Conservation (phyloP, 306 rosid genomes). For the Pyrus pyrifolia region DNA sequence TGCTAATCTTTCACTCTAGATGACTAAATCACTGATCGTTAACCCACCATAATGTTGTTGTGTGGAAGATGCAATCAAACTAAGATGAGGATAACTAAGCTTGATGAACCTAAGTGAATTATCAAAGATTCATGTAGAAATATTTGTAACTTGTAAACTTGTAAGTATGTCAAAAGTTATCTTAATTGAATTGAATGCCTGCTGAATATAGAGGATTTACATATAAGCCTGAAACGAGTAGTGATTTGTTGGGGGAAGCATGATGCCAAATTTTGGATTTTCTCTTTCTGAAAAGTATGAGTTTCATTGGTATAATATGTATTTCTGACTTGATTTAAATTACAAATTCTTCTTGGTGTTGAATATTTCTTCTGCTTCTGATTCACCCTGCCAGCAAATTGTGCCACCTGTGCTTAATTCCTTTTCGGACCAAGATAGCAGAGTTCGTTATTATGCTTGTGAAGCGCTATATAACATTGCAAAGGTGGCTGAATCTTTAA, state of each 20-base stretch:
- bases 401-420: constrained; percentile 89
- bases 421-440: constrained; percentile 93
- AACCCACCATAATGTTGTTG: neutral
- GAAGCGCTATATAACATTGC: constrained; percentile 97
- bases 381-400: constrained; percentile 61
- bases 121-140: neutral
- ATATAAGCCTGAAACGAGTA: neutral
- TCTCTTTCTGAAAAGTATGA: neutral
- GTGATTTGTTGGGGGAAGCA: neutral
- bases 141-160: neutral
- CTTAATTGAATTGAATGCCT: neutral
- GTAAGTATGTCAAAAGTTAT: neutral
- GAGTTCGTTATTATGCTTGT: constrained; percentile 99
- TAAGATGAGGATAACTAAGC: neutral
- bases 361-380: constrained; percentile 13
- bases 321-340: neutral
- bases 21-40: neutral
- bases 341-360: neutral
- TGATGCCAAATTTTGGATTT: neutral
- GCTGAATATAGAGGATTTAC: neutral
- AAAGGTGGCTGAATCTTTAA: constrained; percentile 42
- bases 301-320: neutral
- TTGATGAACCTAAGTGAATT: neutral
- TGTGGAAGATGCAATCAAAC: neutral
- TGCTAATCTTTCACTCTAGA: neutral